Evolutionary conservation across 352 stramenopile species (phyloP), one percentile per base, ranked within the genome.

Genomic region (Pythium coloratum): DNA sequence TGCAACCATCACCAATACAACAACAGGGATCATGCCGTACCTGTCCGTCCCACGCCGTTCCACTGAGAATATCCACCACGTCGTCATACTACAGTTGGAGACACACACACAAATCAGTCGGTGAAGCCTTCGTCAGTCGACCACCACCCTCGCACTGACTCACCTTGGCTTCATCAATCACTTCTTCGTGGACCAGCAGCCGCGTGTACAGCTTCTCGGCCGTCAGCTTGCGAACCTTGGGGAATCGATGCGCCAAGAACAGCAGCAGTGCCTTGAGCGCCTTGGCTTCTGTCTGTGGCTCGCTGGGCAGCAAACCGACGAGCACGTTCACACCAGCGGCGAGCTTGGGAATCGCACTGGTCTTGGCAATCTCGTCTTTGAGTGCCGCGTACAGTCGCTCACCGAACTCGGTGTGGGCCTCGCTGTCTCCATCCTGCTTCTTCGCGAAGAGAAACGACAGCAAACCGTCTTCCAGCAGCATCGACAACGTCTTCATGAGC

Each of bases 151-250:
- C 20, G 20, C 20, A 24, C 20, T 24, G 26, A 72, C 61, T 8
- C 56, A 92, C 84, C 80, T 90, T 90, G 46, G 74, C 71, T 62
- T 90, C 72, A 28, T 84, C 71, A 30, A 92, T 51, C 38, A 93
- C 66, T 40, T 91, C 84, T 62, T 93, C 85, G 61, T 93, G 75
- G 40, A 95, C 71, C 20, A 95, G 66, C 54, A 95, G 62, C 26
- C 85, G 77, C 9, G 89, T 92, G 77, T 96, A 96, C 18, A 97
- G 75, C 30, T 82, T 83, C 69, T 96, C 86, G 2, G 89, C 89
- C 14, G 85, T 89, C 18, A 90, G 40, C 62, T 95, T 95, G 36
- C 90, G 84, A 20, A 97, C 81, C 57, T 86, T 91, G 0, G 90
- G 90, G 60, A 95, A 97, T 7, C 86, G 84, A 71, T 97, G 90